Evolutionary conservation across 352 stramenopile genomes (phyloP).

Genomic region (Globisporangium splendens): DNA sequence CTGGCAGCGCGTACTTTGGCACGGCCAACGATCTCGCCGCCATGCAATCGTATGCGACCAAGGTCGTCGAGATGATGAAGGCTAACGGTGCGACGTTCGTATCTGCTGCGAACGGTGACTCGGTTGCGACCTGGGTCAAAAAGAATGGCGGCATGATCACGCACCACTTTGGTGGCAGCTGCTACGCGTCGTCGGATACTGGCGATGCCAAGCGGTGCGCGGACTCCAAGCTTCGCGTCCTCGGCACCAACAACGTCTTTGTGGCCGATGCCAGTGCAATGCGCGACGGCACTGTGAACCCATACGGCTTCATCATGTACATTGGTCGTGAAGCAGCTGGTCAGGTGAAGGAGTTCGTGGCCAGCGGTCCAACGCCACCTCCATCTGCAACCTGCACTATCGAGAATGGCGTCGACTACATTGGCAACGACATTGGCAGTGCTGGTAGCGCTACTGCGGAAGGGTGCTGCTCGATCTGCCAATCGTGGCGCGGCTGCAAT

Average conservation of each 20-base stretch:
- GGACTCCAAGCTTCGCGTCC: slow-evolving; percentile 51
- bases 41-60: slow-evolving; percentile 45
- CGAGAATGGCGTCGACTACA: slow-evolving; percentile 19
- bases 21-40: slow-evolving; percentile 48
- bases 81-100: slow-evolving; percentile 49
- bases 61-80: slow-evolving; percentile 37
- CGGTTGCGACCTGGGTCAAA: slow-evolving; percentile 40
- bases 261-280: no score
- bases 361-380: slow-evolving; percentile 4
- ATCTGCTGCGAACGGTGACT: slow-evolving; percentile 21
- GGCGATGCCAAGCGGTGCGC: slow-evolving; percentile 46
- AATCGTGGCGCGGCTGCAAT: neutral
- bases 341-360: no score
- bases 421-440: slow-evolving; percentile 14
- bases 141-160: slow-evolving; percentile 20
- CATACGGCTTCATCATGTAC: no score
- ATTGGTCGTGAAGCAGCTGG: no score
- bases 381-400: slow-evolving; percentile 13
- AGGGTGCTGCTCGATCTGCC: slow-evolving; percentile 15
- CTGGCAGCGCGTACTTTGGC: slow-evolving; percentile 33
- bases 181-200: slow-evolving; percentile 53
- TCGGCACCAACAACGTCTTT: slow-evolving; percentile 29
- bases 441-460: slow-evolving; percentile 5
- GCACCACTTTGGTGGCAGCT: slow-evolving; percentile 69
- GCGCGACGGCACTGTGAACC: slow-evolving; percentile 50